Evolutionary conservation across 2,329 filamentous ascomycete species (phyloP).

Genomic region (Neonectria faginata): DNA sequence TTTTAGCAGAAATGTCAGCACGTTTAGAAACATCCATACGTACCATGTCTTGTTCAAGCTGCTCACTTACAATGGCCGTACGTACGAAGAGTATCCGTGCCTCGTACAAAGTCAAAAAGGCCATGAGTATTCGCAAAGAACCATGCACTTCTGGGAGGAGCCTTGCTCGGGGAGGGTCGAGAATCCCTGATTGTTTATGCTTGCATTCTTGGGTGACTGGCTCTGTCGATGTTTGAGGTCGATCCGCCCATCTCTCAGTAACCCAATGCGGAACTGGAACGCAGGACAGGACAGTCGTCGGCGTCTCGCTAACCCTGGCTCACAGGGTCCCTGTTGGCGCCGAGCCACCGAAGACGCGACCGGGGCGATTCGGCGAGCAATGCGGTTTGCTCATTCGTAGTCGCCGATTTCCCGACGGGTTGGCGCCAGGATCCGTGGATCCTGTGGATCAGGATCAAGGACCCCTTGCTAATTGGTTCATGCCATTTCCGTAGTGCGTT

Average conservation of each 20-base stretch:
- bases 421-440: not conserved
- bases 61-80: not conserved
- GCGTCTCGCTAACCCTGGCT: not conserved
- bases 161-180: not conserved
- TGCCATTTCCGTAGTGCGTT: constrained; percentile 1
- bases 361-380: not conserved
- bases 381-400: constrained; percentile 1
- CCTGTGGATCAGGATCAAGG: constrained; percentile 11
- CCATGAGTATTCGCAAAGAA: not conserved
- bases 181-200: constrained; percentile 20
- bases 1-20: not conserved
- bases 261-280: not conserved
- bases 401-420: not conserved
- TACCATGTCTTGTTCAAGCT: not conserved
- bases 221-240: not conserved
- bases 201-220: constrained; percentile 1
- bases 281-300: constrained; percentile 6
- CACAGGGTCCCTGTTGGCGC: not conserved
- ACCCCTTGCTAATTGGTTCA: constrained; percentile 13
- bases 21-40: constrained; percentile 1
- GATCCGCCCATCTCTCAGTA: constrained; percentile 4
- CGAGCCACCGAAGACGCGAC: not conserved
- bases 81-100: no score
- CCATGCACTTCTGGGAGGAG: not conserved
- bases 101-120: not conserved